Evolutionary conservation across 2,329 filamentous ascomycete species (phyloP).

Genomic region (Ceratocystis alfenasii): DNA sequence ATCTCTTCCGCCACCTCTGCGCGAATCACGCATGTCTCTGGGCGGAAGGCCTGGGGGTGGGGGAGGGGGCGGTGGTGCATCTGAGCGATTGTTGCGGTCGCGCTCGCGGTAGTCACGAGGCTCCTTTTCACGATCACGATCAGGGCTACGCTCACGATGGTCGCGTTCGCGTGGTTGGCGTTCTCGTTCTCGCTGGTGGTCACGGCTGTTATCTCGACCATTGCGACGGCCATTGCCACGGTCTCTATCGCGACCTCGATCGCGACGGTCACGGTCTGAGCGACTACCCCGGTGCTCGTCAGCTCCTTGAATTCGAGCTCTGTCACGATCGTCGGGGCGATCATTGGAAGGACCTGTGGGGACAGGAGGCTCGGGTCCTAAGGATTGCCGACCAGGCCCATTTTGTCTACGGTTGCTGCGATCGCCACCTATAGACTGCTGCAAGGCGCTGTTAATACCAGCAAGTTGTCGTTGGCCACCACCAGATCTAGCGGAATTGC

Average conservation of each 20-base stretch:
- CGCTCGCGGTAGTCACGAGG: conserved; percentile 35
- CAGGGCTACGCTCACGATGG: conserved; percentile 37
- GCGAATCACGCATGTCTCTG: conserved; percentile 25
- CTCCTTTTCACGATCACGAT: conserved; percentile 39
- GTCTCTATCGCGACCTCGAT: conserved; percentile 29
- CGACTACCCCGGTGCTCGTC: conserved; percentile 32
- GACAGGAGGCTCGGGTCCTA: conserved; percentile 16
- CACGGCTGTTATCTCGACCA: conserved; percentile 40
- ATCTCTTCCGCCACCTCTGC: conserved; percentile 22
- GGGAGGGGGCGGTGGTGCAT: conserved; percentile 23
- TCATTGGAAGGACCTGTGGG: not conserved
- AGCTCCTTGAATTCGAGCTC: conserved; percentile 28
- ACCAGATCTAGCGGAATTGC: not conserved
- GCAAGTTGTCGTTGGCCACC: conserved; percentile 40
- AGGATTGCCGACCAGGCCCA: not conserved
- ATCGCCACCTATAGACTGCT: conserved; percentile 35
- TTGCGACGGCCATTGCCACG: conserved; percentile 31
- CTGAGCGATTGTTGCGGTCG: conserved; percentile 28
- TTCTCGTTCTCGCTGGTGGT: conserved; percentile 36
- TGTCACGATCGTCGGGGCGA: conserved; percentile 27
- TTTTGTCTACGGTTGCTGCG: conserved; percentile 15
- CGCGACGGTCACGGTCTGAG: conserved; percentile 36
- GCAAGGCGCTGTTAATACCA: conserved; percentile 47
- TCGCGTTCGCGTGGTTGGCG: conserved; percentile 29
- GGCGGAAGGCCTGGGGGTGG: conserved; percentile 23